These are phyloP conservation scores for Naumovozyma baii DNA, from an alignment of 805 yeast genomes.

Conservation along the genomic window DNA sequence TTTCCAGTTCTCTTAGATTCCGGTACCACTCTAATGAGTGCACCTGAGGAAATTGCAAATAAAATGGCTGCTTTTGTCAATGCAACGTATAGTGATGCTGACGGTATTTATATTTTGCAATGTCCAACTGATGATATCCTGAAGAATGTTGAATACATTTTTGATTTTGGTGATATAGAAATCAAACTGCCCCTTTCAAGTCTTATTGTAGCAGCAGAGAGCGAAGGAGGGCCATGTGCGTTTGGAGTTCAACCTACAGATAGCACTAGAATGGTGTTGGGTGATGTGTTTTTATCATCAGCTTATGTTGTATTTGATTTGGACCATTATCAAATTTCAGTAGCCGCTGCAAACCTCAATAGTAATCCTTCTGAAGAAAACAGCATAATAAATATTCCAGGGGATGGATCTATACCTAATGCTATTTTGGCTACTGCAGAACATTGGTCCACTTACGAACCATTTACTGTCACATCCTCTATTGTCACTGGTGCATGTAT, in stretches of 20 bases:
- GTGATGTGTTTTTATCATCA: constrained; percentile 44
- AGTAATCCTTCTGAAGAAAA: constrained; percentile 11
- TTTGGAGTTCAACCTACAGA: constrained; percentile 32
- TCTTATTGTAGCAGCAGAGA: constrained; percentile 22
- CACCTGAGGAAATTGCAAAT: constrained; percentile 33
- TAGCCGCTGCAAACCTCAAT: constrained; percentile 36
- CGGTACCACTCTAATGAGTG: constrained; percentile 44
- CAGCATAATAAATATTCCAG: constrained; percentile 38
- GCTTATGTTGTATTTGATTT: constrained; percentile 50
- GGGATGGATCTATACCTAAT: constrained; percentile 37
- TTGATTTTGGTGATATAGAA: constrained; percentile 49
- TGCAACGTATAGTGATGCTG: constrained; percentile 30
- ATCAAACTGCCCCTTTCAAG: constrained; percentile 41
- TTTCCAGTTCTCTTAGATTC: constrained; percentile 43
- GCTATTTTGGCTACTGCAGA: constrained; percentile 37
- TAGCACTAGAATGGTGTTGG: constrained; percentile 33
- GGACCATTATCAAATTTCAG: constrained; percentile 34
- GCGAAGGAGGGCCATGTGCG: constrained; percentile 32
- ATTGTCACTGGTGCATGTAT: constrained; percentile 2
- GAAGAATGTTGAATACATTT: constrained; percentile 19
- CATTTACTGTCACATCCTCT: constrained; percentile 9
- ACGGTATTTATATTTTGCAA: constrained; percentile 34
- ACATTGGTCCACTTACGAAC: constrained; percentile 16
- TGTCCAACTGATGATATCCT: constrained; percentile 30
- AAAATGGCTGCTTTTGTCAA: constrained; percentile 24